phyloP scores from a whole-genome alignment of 2,329 filamentous ascomycete species.

The Pseudocercospora vitis region DNA sequence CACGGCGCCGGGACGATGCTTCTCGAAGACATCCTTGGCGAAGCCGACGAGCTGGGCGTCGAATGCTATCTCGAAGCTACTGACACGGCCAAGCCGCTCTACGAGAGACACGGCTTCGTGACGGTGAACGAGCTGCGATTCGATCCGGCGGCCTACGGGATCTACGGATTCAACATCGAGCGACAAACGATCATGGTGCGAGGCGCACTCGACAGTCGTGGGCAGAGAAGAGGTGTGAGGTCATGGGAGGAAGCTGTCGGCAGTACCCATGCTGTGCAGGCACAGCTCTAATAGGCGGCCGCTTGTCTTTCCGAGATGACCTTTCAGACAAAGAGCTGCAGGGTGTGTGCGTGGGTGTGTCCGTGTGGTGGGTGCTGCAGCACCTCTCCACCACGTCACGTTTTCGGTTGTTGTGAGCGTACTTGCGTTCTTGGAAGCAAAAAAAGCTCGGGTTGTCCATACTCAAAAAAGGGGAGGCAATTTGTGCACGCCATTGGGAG shows the following conservation, averaged over 20 bases:
- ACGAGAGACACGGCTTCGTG: constrained; percentile 38
- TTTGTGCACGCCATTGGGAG: constrained; percentile 5
- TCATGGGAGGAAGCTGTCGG: constrained; percentile 24
- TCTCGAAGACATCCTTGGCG: constrained; percentile 42
- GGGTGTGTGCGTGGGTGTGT: too few relatives aligned
- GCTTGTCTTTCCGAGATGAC: not conserved
- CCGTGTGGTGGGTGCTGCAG: not conserved
- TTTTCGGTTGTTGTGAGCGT: not conserved
- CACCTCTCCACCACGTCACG: not conserved
- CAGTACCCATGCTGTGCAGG: constrained; percentile 12
- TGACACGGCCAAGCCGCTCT: constrained; percentile 35
- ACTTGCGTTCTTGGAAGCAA: not conserved
- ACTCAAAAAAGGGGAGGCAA: not conserved
- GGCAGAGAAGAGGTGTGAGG: constrained; percentile 23
- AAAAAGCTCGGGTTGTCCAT: constrained; percentile 2
- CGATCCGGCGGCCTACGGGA: constrained; percentile 34
- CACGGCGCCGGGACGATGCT: constrained; percentile 46
- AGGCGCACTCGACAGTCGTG: constrained; percentile 25
- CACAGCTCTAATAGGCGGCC: constrained; percentile 13
- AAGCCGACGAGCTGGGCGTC: constrained; percentile 44
- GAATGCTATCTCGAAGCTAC: constrained; percentile 47
- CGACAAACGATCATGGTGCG: constrained; percentile 39
- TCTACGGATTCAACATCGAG: constrained; percentile 30
- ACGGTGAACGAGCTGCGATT: constrained; percentile 35
- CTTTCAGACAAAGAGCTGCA: not conserved